Evolutionary conservation across 305 asterid species (phyloP).

Genomic region (Solanum hybrid): DNA sequence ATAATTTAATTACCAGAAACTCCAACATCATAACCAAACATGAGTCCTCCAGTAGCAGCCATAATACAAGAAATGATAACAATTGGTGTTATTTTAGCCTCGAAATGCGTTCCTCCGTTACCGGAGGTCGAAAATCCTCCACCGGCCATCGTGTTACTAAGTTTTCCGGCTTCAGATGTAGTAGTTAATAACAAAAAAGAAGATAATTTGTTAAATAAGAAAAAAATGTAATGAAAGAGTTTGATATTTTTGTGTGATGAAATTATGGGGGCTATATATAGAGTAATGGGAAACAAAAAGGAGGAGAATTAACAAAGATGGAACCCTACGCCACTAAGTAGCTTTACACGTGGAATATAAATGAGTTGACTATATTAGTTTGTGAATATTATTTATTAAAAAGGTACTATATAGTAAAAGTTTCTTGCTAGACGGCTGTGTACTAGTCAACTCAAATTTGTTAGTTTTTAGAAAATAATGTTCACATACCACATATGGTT

Average conservation of each 20-base stretch:
- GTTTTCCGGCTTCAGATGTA: background rate
- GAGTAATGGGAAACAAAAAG: background rate
- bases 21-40: slow-evolving; percentile 92
- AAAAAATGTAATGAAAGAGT: background rate
- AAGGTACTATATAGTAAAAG: background rate
- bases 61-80: slow-evolving; percentile 75
- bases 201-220: background rate
- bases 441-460: background rate
- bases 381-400: background rate
- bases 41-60: slow-evolving; percentile 96
- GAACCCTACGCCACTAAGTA: background rate
- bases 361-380: background rate
- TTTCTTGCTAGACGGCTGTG: background rate
- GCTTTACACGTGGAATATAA: slow-evolving; percentile 3
- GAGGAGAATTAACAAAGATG: background rate
- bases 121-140: slow-evolving; percentile 53
- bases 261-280: slow-evolving; percentile 3
- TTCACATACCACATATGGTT: background rate
- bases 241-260: background rate
- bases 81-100: slow-evolving; percentile 81
- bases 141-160: slow-evolving; percentile 44
- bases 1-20: slow-evolving; percentile 46
- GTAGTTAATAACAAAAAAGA: background rate
- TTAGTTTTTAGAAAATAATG: background rate
- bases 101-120: slow-evolving; percentile 49